phyloP scores from a whole-genome alignment of 2,329 filamentous ascomycete species.

The Hypoxylon sp. region DNA sequence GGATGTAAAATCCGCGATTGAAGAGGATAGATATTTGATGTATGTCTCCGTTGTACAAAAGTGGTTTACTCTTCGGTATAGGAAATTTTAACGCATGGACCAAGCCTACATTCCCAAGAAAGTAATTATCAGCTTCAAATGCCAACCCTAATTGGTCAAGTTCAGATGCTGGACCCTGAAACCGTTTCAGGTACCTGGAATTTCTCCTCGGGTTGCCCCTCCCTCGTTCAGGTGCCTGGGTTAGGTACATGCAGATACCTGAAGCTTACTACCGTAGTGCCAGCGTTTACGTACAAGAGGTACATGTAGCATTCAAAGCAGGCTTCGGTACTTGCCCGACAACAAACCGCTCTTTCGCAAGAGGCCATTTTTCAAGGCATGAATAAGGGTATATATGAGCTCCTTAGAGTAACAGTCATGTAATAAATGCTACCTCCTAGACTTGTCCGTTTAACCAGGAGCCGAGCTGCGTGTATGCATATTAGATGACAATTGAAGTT shows the following conservation, averaged over 20 bases:
- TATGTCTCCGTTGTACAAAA: background rate
- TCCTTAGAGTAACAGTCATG: background rate
- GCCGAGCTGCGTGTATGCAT: background rate
- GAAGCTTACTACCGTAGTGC: background rate
- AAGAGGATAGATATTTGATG: background rate
- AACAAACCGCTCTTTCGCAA: background rate
- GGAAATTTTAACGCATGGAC: slow-evolving; percentile 24
- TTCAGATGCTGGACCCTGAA: slow-evolving; percentile 38
- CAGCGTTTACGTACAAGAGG: background rate
- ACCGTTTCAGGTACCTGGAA: slow-evolving; percentile 47
- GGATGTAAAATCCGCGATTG: background rate
- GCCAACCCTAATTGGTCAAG: slow-evolving; percentile 37
- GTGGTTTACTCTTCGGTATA: slow-evolving; percentile 5
- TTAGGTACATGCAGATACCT: slow-evolving; percentile 23
- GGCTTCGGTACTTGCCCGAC: too few relatives aligned
- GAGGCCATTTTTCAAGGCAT: background rate
- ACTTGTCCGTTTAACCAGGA: background rate
- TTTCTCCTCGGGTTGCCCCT: slow-evolving; percentile 19
- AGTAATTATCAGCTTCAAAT: slow-evolving; percentile 35
- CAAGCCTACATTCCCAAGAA: slow-evolving; percentile 40
- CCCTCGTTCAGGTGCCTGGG: slow-evolving; percentile 3
- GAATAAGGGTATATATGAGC: background rate
- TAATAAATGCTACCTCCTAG: background rate
- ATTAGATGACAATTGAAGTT: background rate
- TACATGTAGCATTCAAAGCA: background rate